Base-by-base conservation (phyloP, 2,329 filamentous ascomycete genomes). In the Fusarium cyanostomum region DNA sequence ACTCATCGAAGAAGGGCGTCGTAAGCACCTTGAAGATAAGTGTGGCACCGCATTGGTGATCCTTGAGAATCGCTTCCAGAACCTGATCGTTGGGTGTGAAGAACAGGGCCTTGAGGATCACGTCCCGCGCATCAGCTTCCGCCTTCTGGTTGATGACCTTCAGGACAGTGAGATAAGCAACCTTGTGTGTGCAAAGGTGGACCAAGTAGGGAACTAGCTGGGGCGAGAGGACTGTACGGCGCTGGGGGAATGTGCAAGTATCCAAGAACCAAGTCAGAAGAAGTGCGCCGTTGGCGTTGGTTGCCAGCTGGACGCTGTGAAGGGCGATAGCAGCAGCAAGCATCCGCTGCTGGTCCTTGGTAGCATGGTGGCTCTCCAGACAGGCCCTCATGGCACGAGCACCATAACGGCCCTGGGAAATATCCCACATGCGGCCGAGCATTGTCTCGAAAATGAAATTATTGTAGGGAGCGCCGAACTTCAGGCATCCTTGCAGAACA, bases 101-200 rank as follows among this genome's bases (percentile, higher is more conserved):
- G 84, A 99, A 98, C 30, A 99, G 81, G 3, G 94, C 94, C 74
- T 92, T 90, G 35, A 98, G 82, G 34, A 99, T 92, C 43, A 87
- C 91, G 72, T 99, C 94, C 11, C 95, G 88, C 4, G 95, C 95
- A 61, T 98, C 94, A 0, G 92, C 85, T 78, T 99, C 95, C 30
- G 94, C 92, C 74, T 96, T 93, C 77, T 99, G 95, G 75, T 99
- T 99, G 77, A 99, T 96, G 46, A 98, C 93, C 81, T 99, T 99
- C 56, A 99, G 83, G 1, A 99, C 94, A 0, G 95, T 99, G 60
- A 98, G 83, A 73, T 98, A 98, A 0, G 95, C 95, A 53, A 99
- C 94, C 82, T 98, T 98, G 83, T 99, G 95, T 0, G 95, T 98
- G 83, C 95, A 98, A 7, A 99, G 85, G 74, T 97, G 92, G 21